Conservation (phyloP, 495 filamentous ascomycete genomes). For the Durotheca rogersii region DNA sequence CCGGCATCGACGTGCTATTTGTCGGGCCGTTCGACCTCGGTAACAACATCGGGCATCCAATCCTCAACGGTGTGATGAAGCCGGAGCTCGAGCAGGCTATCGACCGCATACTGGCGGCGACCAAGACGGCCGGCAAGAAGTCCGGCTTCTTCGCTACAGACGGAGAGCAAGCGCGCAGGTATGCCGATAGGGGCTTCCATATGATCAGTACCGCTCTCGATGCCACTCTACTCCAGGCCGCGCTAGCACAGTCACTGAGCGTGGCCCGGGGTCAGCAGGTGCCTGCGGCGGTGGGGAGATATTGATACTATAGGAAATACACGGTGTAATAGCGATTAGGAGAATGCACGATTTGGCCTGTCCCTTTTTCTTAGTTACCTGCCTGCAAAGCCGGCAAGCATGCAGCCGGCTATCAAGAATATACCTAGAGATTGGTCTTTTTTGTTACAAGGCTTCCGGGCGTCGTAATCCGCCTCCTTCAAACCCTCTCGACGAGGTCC, state of each 20-base stretch:
- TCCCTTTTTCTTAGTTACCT: no score
- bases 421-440: no score
- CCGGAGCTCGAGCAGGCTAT: slow-evolving; percentile 69
- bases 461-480: background rate
- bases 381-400: no score
- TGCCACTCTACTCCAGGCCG: slow-evolving; percentile 53
- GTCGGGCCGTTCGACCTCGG: slow-evolving; percentile 78
- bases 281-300: slow-evolving; percentile 36
- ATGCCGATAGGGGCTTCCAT: slow-evolving; percentile 69
- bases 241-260: slow-evolving; percentile 46
- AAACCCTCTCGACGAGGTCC: slow-evolving; percentile 58
- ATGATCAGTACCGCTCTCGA: slow-evolving; percentile 71
- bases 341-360: no score
- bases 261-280: slow-evolving; percentile 47
- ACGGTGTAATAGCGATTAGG: no score
- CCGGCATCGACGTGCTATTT: slow-evolving; percentile 72
- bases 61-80: slow-evolving; percentile 61
- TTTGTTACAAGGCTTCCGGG: no score
- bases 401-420: no score
- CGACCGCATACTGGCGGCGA: slow-evolving; percentile 60
- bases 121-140: slow-evolving; percentile 67
- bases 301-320: no score
- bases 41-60: slow-evolving; percentile 73
- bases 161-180: slow-evolving; percentile 62
- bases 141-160: slow-evolving; percentile 74